A percentile compares a stretch with the other conserved stretches of the same genome.
Evolutionary conservation across 805 yeast genomes (phyloP).

Genomic region (Ogataea glucozyma): DNA sequence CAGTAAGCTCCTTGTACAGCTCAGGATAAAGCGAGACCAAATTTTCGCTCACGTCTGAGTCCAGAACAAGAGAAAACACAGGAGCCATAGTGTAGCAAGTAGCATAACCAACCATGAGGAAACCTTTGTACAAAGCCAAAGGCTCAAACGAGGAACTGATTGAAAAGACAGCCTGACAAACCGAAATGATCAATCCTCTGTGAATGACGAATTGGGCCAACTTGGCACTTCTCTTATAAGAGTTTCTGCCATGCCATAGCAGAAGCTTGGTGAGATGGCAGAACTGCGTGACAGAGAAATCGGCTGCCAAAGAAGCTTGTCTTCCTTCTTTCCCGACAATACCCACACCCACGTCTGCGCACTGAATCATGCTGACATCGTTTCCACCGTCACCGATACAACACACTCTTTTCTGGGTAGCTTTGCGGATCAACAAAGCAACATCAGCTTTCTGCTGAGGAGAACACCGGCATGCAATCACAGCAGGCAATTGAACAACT

Average conservation of each 20-base stretch:
- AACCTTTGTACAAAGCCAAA: slow-evolving; percentile 90
- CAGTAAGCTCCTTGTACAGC: slow-evolving; percentile 86
- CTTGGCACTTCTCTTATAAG: slow-evolving; percentile 94
- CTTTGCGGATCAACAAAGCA: slow-evolving; percentile 72
- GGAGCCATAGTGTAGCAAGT: slow-evolving; percentile 98
- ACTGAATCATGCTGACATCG: slow-evolving; percentile 98
- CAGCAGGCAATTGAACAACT: slow-evolving; percentile 82
- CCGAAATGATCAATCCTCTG: slow-evolving; percentile 89
- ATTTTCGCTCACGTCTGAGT: slow-evolving; percentile 86
- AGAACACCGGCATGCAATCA: slow-evolving; percentile 97
- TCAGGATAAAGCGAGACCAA: slow-evolving; percentile 92
- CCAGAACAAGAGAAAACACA: slow-evolving; percentile 88
- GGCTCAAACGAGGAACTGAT: slow-evolving; percentile 89
- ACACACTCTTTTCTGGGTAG: slow-evolving; percentile 88
- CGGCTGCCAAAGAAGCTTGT: slow-evolving; percentile 97
- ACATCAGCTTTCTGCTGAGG: slow-evolving; percentile 99
- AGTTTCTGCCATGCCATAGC: slow-evolving; percentile 97
- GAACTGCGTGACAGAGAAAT: slow-evolving; percentile 90
- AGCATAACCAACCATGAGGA: slow-evolving; percentile 98
- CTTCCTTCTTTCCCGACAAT: slow-evolving; percentile 98
- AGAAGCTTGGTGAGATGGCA: slow-evolving; percentile 82
- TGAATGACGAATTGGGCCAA: slow-evolving; percentile 95
- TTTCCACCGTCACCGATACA: slow-evolving; percentile 99
- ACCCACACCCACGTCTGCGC: slow-evolving; percentile 98
- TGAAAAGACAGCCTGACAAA: slow-evolving; percentile 93